Evolutionary conservation across 2,329 filamentous ascomycete species (phyloP).

Genomic region (Colletotrichum sidae): DNA sequence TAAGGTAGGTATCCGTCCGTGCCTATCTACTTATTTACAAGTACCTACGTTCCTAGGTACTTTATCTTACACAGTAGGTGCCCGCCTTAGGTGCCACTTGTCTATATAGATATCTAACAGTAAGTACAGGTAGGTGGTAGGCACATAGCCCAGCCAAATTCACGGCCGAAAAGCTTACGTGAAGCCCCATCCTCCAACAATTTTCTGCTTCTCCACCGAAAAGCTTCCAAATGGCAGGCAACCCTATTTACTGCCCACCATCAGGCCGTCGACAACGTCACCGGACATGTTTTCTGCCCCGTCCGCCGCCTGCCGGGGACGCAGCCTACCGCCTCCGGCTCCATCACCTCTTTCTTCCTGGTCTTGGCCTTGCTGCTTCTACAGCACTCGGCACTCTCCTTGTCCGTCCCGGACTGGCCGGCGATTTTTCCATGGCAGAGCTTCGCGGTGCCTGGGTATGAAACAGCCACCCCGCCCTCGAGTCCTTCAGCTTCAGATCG

Average conservation of each 20-base stretch:
- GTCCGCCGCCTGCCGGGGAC: conserved; percentile 4
- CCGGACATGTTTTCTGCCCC: conserved; percentile 1
- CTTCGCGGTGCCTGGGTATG: conserved; percentile 17
- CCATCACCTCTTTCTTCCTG: background rate
- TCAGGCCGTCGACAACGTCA: conserved; percentile 19
- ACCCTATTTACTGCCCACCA: background rate
- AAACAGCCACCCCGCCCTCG: conserved; percentile 14
- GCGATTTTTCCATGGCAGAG: conserved; percentile 6
- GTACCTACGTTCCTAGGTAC: too few species aligned
- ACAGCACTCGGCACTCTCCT: background rate
- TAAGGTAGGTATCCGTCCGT: too few species aligned
- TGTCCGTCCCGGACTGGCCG: background rate
- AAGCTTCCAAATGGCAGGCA: too few species aligned
- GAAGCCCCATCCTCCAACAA: conserved; percentile 3
- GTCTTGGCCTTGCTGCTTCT: too few species aligned
- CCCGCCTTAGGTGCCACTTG: too few species aligned
- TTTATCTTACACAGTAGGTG: too few species aligned
- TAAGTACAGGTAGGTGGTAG: too few species aligned
- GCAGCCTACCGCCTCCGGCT: background rate
- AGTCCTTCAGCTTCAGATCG: conserved; percentile 10
- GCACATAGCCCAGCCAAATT: background rate
- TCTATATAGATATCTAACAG: too few species aligned
- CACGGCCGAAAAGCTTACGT: background rate
- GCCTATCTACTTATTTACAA: too few species aligned
- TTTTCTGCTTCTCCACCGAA: conserved; percentile 14